Evolutionary conservation across 2,329 filamentous ascomycete genomes (phyloP).

Genomic region (Colletotrichum aenigma): DNA sequence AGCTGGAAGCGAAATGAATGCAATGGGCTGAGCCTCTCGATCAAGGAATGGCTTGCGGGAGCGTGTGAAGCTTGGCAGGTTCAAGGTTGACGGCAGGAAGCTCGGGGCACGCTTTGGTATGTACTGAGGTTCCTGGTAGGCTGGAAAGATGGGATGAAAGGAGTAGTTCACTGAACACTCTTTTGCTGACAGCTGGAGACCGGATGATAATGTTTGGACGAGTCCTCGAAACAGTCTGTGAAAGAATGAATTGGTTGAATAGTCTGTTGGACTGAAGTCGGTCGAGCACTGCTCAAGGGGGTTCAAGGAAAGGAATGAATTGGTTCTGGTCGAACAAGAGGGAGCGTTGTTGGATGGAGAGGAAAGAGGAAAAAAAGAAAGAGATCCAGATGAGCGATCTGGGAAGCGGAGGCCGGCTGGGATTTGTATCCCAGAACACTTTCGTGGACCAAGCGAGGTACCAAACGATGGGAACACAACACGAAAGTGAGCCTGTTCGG

Average conservation of each 20-base stretch:
- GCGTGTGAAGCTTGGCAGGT: not conserved
- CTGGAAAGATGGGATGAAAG: conserved; percentile 11
- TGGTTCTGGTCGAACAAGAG: conserved; percentile 18
- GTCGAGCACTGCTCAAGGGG: conserved; percentile 20
- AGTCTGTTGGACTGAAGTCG: not conserved
- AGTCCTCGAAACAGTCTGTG: conserved; percentile 4
- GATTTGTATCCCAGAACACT: conserved; percentile 16
- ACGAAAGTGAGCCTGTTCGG: conserved; percentile 1
- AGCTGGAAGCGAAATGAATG: conserved; percentile 21
- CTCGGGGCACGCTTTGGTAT: conserved; percentile 16
- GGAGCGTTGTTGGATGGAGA: conserved; percentile 17
- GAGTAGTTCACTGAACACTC: conserved; percentile 20
- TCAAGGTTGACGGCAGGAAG: conserved; percentile 3
- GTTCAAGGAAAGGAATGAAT: conserved; percentile 17
- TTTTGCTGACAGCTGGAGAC: not conserved
- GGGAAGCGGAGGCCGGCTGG: conserved; percentile 8
- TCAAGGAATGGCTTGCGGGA: conserved; percentile 19
- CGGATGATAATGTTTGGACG: conserved; percentile 9
- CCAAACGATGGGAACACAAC: not conserved
- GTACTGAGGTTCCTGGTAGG: conserved; percentile 1
- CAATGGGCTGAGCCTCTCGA: not conserved
- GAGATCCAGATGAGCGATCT: not conserved
- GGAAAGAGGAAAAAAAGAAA: not conserved
- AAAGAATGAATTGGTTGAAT: conserved; percentile 16
- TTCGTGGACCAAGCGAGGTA: not conserved